Evolutionary conservation across 2,329 filamentous ascomycete species (phyloP), one percentile per base, ranked within the genome.

Genomic region (Fusarium cicatricum): DNA sequence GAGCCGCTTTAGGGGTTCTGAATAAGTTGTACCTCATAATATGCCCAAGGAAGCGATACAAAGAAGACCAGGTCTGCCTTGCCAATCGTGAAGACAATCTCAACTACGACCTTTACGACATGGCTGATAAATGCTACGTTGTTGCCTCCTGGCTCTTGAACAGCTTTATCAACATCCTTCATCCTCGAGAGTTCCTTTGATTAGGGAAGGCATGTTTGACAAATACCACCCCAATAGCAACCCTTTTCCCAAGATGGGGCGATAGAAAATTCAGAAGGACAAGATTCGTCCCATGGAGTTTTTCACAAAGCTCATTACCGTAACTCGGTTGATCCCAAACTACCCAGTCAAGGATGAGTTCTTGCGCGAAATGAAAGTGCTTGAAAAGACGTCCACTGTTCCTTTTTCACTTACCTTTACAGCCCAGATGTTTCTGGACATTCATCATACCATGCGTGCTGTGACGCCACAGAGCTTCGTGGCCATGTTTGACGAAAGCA

Each of bases 341-440:
- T 76, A 68, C 50, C 70, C 70, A 0, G 64, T 71, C 5, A 60
- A 75, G 36, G 78, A 80, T 44, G 74, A 75, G 47, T 68, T 78
- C 28, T 65, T 74, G 3, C 73, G 74, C 2, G 73, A 72, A 2
- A 62, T 79, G 11, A 61, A 65, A 17, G 64, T 74, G 33, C 50
- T 76, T 15, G 60, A 67, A 23, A 52, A 65, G 5, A 77, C 72
- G 0, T 39, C 53, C 2, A 38, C 70, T 5, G 47, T 77, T 3
- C 64, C 77, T 0, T 71, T 79, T 33, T 73, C 69, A 53, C 65
- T 75, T 9, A 64, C 74, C 2, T 80, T 80, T 49, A 75, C 75
- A 9, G 66, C 71, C 5, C 77, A 80, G 40, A 51, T 77, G 11
- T 76, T 75, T 51, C 72, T 81, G 4, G 78, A 80, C 36, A 74